These are phyloP conservation scores for Megacollybia marginata DNA, from an alignment of 768 basidiomycete species.

Conservation along the genomic window DNA sequence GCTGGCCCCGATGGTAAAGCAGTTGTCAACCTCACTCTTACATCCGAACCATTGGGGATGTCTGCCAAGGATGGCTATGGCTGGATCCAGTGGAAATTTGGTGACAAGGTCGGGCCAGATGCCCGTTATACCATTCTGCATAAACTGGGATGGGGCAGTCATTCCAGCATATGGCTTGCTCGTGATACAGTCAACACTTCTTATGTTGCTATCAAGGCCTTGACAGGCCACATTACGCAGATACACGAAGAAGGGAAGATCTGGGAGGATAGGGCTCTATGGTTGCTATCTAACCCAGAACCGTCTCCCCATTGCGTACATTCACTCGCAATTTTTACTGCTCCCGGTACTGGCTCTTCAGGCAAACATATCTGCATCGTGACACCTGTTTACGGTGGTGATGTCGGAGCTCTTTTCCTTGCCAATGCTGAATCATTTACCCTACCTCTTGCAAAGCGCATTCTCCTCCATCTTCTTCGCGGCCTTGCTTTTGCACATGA, in stretches of 20 bases:
- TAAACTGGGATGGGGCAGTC: too few relatives aligned
- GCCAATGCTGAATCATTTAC: too few relatives aligned
- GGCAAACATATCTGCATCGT: too few relatives aligned
- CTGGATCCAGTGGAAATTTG: conserved; percentile 17
- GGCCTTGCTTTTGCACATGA: too few relatives aligned
- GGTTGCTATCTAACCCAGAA: conserved; percentile 2
- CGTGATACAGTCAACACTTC: conserved; percentile 14
- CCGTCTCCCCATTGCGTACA: conserved; percentile 6
- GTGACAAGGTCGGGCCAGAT: conserved; percentile 17
- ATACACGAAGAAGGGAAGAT: conserved; percentile 8
- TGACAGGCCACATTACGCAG: conserved; percentile 19
- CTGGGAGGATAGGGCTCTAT: too few relatives aligned
- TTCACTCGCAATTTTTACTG: too few relatives aligned
- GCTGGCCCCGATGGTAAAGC: too few relatives aligned
- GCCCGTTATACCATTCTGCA: conserved; percentile 22
- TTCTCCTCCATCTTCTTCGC: conserved; percentile 7
- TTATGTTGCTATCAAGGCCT: too few relatives aligned
- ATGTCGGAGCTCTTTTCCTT: conserved; percentile 2
- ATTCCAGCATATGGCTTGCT: conserved; percentile 24
- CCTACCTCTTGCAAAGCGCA: too few relatives aligned
- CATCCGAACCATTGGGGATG: too few relatives aligned
- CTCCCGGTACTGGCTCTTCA: too few relatives aligned
- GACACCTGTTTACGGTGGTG: conserved; percentile 6
- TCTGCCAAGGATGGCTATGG: conserved; percentile 18
- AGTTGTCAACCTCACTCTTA: too few relatives aligned